Evolutionary conservation across 805 yeast species (phyloP).

Genomic region (Saccharomycopsis selenospora): DNA sequence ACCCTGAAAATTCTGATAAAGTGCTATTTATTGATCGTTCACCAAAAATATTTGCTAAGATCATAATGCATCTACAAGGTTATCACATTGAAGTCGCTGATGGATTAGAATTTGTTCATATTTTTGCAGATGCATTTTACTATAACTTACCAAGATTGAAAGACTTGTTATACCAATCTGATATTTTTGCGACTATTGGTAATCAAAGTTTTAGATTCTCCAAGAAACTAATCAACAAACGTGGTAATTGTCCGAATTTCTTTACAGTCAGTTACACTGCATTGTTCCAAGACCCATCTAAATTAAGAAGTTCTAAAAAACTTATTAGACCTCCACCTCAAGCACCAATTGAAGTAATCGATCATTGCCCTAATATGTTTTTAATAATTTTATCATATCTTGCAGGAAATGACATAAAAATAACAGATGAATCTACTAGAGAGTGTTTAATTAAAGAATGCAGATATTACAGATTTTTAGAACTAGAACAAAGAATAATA

Average conservation of each 20-base stretch:
- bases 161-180: constrained; percentile 42
- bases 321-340: constrained; percentile 75
- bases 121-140: constrained; percentile 66
- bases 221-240: constrained; percentile 40
- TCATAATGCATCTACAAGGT: constrained; percentile 73
- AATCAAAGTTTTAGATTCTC: constrained; percentile 53
- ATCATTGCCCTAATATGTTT: constrained; percentile 42
- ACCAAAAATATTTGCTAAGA: constrained; percentile 57
- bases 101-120: constrained; percentile 53
- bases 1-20: constrained; percentile 20
- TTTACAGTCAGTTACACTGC: constrained; percentile 57
- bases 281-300: constrained; percentile 43
- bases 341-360: constrained; percentile 47
- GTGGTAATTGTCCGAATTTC: constrained; percentile 74
- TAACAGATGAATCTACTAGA: constrained; percentile 50
- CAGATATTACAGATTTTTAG: constrained; percentile 66
- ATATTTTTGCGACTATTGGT: constrained; percentile 52
- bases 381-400: constrained; percentile 47
- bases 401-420: constrained; percentile 44
- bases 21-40: constrained; percentile 66
- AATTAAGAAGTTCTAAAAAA: constrained; percentile 31
- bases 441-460: constrained; percentile 58
- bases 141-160: constrained; percentile 57
- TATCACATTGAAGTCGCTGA: constrained; percentile 55
- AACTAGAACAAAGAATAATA: constrained; percentile 64